A percentile compares a stretch with the other conserved stretches of the same genome.
Conservation (phyloP, 2,329 filamentous ascomycete species). For the Tolypocladium ovalisporum region DNA sequence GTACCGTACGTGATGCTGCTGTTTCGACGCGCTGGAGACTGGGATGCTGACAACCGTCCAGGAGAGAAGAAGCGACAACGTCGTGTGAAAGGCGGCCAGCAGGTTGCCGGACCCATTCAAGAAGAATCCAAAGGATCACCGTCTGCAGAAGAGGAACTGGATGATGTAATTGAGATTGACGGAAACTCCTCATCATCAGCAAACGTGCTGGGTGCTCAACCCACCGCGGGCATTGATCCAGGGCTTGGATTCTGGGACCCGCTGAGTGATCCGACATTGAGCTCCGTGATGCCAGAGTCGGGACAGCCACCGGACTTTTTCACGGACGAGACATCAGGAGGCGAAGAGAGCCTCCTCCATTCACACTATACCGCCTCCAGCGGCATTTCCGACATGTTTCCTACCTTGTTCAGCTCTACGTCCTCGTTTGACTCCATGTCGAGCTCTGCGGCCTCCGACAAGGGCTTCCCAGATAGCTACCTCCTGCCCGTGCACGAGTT, state of each 20-base stretch:
- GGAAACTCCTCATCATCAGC: neutral
- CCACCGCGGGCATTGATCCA: slow-evolving; percentile 9
- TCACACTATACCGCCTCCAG: slow-evolving; percentile 1
- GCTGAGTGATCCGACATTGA: slow-evolving; percentile 7
- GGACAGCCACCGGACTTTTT: slow-evolving; percentile 4
- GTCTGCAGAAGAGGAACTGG: slow-evolving; percentile 3
- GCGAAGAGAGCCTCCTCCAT: slow-evolving; percentile 1
- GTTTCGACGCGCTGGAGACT: neutral
- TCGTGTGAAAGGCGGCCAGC: slow-evolving; percentile 10
- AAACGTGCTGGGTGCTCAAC: neutral
- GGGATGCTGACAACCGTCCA: slow-evolving; percentile 3
- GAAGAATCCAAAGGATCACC: neutral
- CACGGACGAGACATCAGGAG: slow-evolving; percentile 1
- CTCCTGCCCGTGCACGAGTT: slow-evolving; percentile 36
- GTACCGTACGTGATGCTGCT: slow-evolving; percentile 27
- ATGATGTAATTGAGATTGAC: slow-evolving; percentile 2
- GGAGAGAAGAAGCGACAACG: slow-evolving; percentile 21
- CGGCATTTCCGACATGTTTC: slow-evolving; percentile 3
- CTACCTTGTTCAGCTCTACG: slow-evolving; percentile 9
- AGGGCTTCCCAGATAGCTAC: slow-evolving; percentile 33
- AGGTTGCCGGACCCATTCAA: neutral
- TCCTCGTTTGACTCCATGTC: slow-evolving; percentile 10
- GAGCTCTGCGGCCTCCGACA: slow-evolving; percentile 9
- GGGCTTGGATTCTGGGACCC: slow-evolving; percentile 12
- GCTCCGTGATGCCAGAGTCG: slow-evolving; percentile 8